Evolutionary conservation across 2,329 filamentous ascomycete species (phyloP).

Genomic region (Tolypocladium inflatum): DNA sequence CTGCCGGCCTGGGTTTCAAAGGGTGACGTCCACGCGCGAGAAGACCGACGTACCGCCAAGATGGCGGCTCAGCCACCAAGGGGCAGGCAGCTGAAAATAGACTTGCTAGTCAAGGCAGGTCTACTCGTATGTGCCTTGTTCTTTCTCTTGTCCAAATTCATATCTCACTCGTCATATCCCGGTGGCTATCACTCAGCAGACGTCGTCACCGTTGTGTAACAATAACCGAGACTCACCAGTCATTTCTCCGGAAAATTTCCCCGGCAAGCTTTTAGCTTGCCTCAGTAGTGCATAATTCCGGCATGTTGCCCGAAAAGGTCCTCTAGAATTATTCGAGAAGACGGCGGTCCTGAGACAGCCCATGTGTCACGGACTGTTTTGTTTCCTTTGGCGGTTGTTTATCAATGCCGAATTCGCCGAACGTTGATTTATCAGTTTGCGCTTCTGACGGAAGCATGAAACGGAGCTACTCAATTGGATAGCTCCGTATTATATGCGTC

Average conservation of each 20-base stretch:
- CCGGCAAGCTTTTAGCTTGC: neutral
- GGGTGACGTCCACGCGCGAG: neutral
- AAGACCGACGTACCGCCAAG: neutral
- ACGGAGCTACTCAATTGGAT: neutral
- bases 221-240: neutral
- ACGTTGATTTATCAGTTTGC: neutral
- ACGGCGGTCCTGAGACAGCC: neutral
- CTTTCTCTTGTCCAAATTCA: neutral
- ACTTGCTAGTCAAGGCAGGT: neutral
- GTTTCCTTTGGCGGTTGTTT: neutral
- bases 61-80: neutral
- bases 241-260: neutral
- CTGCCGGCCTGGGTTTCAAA: neutral
- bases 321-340: neutral
- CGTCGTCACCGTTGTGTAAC: neutral
- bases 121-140: neutral
- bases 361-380: neutral
- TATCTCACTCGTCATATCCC: neutral
- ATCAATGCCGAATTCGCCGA: neutral
- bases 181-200: neutral
- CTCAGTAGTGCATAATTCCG: neutral
- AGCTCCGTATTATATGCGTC: neutral
- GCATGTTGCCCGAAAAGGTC: neutral
- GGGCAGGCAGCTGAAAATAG: neutral
- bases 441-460: neutral